A percentile compares a stretch with the other conserved stretches of the same genome.
phyloP scores from a whole-genome alignment of 1,284 basidiomycete species.

The Naganishia albida region DNA sequence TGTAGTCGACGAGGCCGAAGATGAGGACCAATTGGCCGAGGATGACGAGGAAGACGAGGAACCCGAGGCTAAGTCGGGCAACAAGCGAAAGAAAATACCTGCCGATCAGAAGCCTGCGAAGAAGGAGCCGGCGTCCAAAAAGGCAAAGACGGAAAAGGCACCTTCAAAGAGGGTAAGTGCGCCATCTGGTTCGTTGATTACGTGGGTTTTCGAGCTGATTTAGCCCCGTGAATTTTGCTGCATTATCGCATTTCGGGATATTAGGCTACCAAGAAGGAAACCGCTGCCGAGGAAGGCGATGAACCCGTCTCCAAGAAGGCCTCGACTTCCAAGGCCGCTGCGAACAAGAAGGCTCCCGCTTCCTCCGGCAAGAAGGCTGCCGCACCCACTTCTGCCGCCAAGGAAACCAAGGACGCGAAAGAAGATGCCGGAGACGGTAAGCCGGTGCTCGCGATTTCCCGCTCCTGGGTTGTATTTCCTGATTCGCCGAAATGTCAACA shows the following conservation, averaged over 20 bases:
- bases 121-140: slow-evolving; percentile 46
- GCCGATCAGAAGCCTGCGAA: slow-evolving; percentile 60
- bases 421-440: slow-evolving; percentile 43
- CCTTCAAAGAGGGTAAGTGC: slow-evolving; percentile 39
- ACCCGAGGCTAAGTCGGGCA: slow-evolving; percentile 57
- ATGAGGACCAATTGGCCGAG: slow-evolving; percentile 61
- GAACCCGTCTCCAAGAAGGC: slow-evolving; percentile 46
- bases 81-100: slow-evolving; percentile 55
- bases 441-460: background rate
- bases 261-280: slow-evolving; percentile 45
- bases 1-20: slow-evolving; percentile 64
- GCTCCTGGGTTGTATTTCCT: background rate
- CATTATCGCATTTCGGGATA: background rate
- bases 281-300: slow-evolving; percentile 58
- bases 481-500: slow-evolving; percentile 23
- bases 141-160: slow-evolving; percentile 38
- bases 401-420: slow-evolving; percentile 36
- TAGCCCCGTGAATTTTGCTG: too few species aligned
- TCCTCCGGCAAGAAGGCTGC: slow-evolving; percentile 39
- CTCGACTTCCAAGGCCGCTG: slow-evolving; percentile 34
- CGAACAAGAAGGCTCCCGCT: slow-evolving; percentile 38
- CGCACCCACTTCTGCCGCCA: slow-evolving; percentile 42
- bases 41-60: slow-evolving; percentile 59
- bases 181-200: background rate
- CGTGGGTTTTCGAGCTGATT: too few species aligned